A percentile compares a stretch with the other conserved stretches of the same genome.
These are phyloP conservation scores for Trichoderma guizhouense DNA, from an alignment of 2,329 filamentous ascomycete species.

Conservation along the genomic window DNA sequence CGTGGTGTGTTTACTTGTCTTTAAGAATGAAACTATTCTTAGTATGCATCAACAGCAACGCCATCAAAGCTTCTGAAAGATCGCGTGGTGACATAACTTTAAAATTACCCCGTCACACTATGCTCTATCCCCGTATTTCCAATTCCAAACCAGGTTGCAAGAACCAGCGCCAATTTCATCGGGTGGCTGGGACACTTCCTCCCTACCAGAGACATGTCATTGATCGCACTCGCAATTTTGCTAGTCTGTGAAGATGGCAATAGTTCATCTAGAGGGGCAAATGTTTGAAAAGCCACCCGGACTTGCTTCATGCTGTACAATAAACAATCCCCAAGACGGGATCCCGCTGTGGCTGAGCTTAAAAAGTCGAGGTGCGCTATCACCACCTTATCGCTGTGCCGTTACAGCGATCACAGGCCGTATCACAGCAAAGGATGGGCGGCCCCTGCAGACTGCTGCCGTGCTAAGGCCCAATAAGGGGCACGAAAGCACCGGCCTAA, in stretches of 20 bases:
- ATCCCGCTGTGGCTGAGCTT: background rate
- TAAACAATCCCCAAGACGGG: background rate
- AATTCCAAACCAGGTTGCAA: background rate
- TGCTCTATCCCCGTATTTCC: background rate
- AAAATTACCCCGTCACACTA: background rate
- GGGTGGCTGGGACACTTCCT: background rate
- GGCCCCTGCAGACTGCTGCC: conserved; percentile 7
- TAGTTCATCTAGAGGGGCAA: background rate
- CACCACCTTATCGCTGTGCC: background rate
- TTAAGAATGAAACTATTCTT: background rate
- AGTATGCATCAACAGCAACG: background rate
- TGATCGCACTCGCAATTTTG: background rate
- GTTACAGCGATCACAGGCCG: background rate
- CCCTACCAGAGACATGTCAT: background rate
- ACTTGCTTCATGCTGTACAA: background rate
- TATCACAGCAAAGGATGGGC: background rate
- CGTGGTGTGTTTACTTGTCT: background rate
- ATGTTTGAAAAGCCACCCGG: background rate
- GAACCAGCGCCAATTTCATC: background rate
- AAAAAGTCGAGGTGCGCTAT: background rate
- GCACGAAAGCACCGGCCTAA: conserved; percentile 1
- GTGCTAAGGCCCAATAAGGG: background rate
- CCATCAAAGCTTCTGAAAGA: background rate
- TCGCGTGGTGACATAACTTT: background rate
- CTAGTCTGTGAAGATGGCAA: background rate